phyloP scores from a whole-genome alignment of 192 early-diverging fungal species.

The Coemansia sp. region DNA sequence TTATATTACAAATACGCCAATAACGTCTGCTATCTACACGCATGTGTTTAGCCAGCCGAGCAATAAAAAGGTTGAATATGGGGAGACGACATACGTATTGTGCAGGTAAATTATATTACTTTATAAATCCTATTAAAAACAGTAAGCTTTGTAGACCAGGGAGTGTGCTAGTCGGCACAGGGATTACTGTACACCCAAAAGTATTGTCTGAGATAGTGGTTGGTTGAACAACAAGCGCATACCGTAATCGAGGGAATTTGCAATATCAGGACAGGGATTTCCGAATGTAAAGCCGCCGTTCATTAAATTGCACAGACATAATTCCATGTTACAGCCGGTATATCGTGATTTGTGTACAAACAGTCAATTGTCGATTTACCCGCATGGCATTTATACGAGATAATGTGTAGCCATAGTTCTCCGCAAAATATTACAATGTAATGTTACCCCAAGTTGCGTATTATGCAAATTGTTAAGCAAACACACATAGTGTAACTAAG shows the following conservation, averaged over 20 bases:
- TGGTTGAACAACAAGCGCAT: neutral
- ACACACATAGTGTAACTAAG: neutral
- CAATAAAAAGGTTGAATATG: neutral
- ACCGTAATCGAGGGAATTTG: neutral
- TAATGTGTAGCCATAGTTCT: neutral
- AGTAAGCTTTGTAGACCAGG: neutral
- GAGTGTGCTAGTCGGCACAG: neutral
- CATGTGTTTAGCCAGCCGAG: neutral
- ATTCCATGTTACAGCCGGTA: neutral
- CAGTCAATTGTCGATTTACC: constrained; percentile 3
- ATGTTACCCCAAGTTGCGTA: neutral
- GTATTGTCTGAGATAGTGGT: neutral
- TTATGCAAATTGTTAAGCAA: neutral
- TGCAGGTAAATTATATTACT: neutral
- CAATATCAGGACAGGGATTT: neutral
- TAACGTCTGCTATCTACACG: neutral
- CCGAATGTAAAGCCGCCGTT: neutral
- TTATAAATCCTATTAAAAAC: constrained; percentile 5
- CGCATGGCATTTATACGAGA: neutral
- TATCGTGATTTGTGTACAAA: constrained; percentile 3
- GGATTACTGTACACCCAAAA: neutral
- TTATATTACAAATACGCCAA: too few relatives aligned
- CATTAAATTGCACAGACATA: neutral
- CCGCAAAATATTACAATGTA: constrained; percentile 4
- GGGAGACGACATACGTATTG: neutral